Evolutionary conservation across 306 rosid genomes (phyloP).

Genomic region (Purshia tridentata): DNA sequence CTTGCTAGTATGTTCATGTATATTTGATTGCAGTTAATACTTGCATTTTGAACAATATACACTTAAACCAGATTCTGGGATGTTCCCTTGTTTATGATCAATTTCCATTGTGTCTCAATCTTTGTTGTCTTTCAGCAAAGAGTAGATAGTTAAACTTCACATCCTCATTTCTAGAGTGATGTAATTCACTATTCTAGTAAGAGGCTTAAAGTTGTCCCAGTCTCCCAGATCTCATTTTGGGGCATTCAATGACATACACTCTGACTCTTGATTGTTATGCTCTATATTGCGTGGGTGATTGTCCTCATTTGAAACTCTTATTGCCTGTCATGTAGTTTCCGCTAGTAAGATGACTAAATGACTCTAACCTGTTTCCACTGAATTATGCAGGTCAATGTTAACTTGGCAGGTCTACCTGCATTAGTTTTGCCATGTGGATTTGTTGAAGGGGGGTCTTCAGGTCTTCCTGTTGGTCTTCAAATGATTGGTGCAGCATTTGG

Average conservation of each 20-base stretch:
- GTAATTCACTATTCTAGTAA: not conserved
- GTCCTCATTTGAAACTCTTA: not conserved
- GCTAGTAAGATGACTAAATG: conserved; percentile 4
- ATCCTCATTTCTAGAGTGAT: not conserved
- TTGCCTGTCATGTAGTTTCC: not conserved
- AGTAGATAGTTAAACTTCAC: not conserved
- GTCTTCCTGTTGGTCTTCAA: conserved; percentile 97
- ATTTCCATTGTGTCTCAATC: not conserved
- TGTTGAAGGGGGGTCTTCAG: conserved; percentile 70
- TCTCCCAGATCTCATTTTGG: not conserved
- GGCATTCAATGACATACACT: not conserved
- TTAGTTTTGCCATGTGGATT: conserved; percentile 96
- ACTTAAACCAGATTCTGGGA: not conserved
- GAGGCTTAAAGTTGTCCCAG: not conserved
- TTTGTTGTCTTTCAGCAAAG: not conserved
- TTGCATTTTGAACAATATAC: no score
- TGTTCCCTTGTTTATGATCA: not conserved
- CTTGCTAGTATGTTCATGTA: not conserved
- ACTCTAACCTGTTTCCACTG: conserved; percentile 5
- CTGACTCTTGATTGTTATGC: not conserved
- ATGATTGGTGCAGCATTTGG: conserved; percentile 88
- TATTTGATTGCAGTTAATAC: not conserved
- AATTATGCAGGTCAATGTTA: conserved; percentile 75
- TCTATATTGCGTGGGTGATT: not conserved
- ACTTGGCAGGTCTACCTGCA: conserved; percentile 97